Percentiles rank a stretch among this genome's conserved stretches.
Evolutionary conservation across 176 grass and related monocot genomes (phyloP).

Genomic region (Pharus latifolius): DNA sequence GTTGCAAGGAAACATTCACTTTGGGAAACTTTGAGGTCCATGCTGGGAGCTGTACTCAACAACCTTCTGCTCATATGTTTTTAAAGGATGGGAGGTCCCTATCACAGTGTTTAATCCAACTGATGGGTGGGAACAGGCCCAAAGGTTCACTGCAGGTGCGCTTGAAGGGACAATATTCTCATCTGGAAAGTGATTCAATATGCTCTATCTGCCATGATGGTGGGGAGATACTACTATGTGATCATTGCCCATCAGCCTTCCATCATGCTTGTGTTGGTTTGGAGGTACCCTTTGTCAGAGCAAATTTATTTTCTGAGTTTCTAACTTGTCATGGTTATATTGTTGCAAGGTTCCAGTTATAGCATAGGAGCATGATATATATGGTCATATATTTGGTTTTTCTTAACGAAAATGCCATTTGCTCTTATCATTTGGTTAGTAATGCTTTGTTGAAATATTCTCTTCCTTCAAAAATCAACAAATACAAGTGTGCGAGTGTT

Average conservation of each 20-base stretch:
- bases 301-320: neutral
- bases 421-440: neutral
- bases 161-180: constrained; percentile 36
- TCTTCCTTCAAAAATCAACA: neutral
- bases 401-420: constrained; percentile 5
- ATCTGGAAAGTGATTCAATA: constrained; percentile 50
- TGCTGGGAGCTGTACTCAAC: constrained; percentile 29
- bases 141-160: constrained; percentile 10
- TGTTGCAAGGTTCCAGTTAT: neutral
- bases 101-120: constrained; percentile 47
- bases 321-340: neutral
- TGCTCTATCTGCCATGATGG: constrained; percentile 62
- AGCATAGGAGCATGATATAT: constrained; percentile 6
- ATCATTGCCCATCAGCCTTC: constrained; percentile 59
- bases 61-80: constrained; percentile 42
- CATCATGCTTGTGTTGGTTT: constrained; percentile 63
- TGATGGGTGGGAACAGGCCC: constrained; percentile 37
- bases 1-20: constrained; percentile 52
- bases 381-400: neutral
- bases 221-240: constrained; percentile 58
- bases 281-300: constrained; percentile 25
- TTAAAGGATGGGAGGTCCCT: constrained; percentile 71
- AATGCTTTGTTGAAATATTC: neutral
- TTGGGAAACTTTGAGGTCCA: constrained; percentile 51
- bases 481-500: neutral